These are phyloP conservation scores for Cryptococcus depauperatus DNA, from an alignment of 1,284 basidiomycete genomes.

Conservation along the genomic window DNA sequence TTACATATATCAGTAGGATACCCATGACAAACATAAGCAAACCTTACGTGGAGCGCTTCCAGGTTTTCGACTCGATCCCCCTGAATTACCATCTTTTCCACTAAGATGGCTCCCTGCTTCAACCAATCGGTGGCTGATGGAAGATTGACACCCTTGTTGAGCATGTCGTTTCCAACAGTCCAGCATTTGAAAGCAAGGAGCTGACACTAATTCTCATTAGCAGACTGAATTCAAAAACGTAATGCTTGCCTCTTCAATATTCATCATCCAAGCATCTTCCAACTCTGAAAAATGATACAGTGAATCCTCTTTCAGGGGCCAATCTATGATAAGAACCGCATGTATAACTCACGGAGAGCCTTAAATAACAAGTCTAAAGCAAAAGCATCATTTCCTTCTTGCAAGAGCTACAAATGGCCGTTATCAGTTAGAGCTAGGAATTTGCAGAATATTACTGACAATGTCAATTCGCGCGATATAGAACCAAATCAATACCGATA, in stretches of 20 bases:
- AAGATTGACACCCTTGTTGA: background rate
- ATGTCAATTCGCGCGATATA: conserved; percentile 1
- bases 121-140: conserved; percentile 1
- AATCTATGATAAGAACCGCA: no score
- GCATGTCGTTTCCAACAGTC: conserved; percentile 1
- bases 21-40: background rate
- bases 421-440: background rate
- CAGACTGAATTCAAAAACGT: background rate
- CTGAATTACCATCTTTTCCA: conserved; percentile 2
- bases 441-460: background rate
- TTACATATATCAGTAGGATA: background rate
- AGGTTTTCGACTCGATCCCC: background rate
- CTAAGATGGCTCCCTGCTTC: background rate
- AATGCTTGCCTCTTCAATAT: background rate
- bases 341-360: background rate
- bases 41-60: conserved; percentile 1
- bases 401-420: conserved; percentile 1
- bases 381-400: background rate
- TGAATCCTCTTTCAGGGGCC: no score
- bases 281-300: background rate
- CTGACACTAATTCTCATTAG: background rate
- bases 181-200: conserved; percentile 3
- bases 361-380: background rate
- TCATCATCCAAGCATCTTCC: background rate
- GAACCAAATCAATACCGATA: background rate